Evolutionary conservation across 1,284 basidiomycete genomes (phyloP), one percentile per base, ranked within the genome.

Genomic region (Inonotus hispidus): DNA sequence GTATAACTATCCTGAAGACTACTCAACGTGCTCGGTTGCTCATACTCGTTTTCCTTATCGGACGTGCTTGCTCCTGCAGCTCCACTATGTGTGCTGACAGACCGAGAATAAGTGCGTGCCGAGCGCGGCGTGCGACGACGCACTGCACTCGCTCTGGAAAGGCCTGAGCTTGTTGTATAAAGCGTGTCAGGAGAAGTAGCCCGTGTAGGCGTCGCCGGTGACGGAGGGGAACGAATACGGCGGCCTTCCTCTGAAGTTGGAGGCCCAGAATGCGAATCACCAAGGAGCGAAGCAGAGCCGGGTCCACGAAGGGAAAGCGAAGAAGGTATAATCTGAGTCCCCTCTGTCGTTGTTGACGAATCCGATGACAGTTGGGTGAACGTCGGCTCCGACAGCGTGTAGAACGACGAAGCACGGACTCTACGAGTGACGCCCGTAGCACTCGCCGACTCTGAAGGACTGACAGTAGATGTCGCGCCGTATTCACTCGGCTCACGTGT

Each of bases 81-180:
- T 54, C 53, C 58, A 25, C 62, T 57, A 23, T 53, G 58, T 5
- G 25, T 47, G 29, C 56, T 62, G 2, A 19, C 56, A 54, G 57
- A 59, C 13, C 53, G 80, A 77, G 79, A 77, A 53, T 72, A 70
- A 14, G 74, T 71, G 27, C 73, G 68, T 4, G 72, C 73, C 19
- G 75, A 70, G 13, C 79, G 73, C 3, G 79, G 77, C 3, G 73
- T 73, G 35, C 83, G 75, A 57, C 87, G 75, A 53, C 84, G 74
- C 6, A 90, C 77, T 39, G 79, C 87, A 6, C 82, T 72, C 1
- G 82, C 80, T 27, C 88, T 77, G 6, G 83, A 81, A 23, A 90
- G 67, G 1, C 72, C 61, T 8, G 65, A 53, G 7, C 54, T 59
- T 19, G 59, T 23, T 11, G 64, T 60, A 23, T 52, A 59, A 10